Evolutionary conservation across 257 asterid genomes (phyloP), one percentile per base, ranked within the genome.

Genomic region (Coffea canephora): DNA sequence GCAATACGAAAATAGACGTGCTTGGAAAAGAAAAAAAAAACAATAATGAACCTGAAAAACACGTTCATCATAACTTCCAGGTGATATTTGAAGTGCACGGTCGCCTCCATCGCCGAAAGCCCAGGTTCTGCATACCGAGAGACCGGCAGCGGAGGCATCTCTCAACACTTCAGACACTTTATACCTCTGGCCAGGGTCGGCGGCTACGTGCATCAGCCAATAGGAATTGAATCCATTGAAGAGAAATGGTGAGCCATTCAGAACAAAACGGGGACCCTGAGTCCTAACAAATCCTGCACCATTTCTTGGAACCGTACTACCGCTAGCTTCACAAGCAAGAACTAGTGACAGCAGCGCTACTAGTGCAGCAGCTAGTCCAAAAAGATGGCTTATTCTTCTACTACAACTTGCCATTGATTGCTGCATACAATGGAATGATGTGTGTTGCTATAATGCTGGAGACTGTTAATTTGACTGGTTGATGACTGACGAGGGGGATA

Each of bases 211-310:
- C 97, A 93, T 91, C 87, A 91, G 79, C 97, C 97, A 93, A 39
- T 93, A 93, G 16, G 97, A 19, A 57, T 93, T 93, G 88, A 93
- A 93, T 8, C 97, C 95, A 76, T 91, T 93, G 77, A 91, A 91
- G 23, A 91, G 89, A 55, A 90, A 91, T 8, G 95, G 91, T 0
- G 94, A 86, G 9, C 91, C 91, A 9, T 89, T 80, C 19, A 93
- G 72, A 34, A 84, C 76, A 80, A 93, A 93, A 50, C 81, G 92
- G 10, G 94, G 75, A 15, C 82, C 90, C 11, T 68, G 70, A 15
- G 88, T 87, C 72, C 39, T 68, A 12, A 93, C 90, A 73, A 90
- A 93, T 1, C 78, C 91, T 13, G 12, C 43, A 39, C 41, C 41
- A 1, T 77, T 39, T 34, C 77, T 69, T 5, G 86, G n/a, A n/a